Evolutionary conservation across 768 basidiomycete species (phyloP), one percentile per base, ranked within the genome.

Genomic region (Thelephora ganbajun): DNA sequence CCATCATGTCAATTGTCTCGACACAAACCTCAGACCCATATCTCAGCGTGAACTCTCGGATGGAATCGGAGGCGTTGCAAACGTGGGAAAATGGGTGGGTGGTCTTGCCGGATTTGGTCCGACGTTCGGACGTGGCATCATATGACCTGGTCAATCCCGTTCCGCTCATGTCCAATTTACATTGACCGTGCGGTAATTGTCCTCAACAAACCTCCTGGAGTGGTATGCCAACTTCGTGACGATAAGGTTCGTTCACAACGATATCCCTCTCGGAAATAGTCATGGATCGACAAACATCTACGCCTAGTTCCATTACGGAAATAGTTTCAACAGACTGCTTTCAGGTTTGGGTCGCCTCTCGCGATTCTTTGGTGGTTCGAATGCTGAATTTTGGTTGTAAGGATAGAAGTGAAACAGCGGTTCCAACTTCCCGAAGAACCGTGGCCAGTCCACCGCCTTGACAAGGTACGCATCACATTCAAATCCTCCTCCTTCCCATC

Each of bases 361-460:
- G 19, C 18, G 37, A 36, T 12, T 20, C 18, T 37, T 18, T 13
- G 33, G 36, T 9, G n/a, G 43, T 30, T 43, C 13, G 18, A 45
- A 13, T 23, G n/a, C 43, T 48, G 19, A 45, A 23, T 37, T 19
- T 43, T 43, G 34, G 7, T 13, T 48, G 7, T 41, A 41, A 39
- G 26, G 37, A 18, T 36, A 19, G 33, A 44, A 46, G 53, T 52
- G 53, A 63, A 59, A 33, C 43, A 54, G 19, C 54, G 56, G 44
- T 59, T 73, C 44, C 52, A 56, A 12, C 55, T 73, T 43, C 53
- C 57, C 13, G 53, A 48, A 20, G 50, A 60, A n/a, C 78, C 73
- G 6, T 65, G 65, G 46, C 64, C 73, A 5, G 71, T 83, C 18
- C 82, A 84, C 56, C 72, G 82, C 12, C 68, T 84, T 4, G 81